Evolutionary conservation across 202 grass and related monocot genomes (phyloP).

Genomic region (Zizania palustris): DNA sequence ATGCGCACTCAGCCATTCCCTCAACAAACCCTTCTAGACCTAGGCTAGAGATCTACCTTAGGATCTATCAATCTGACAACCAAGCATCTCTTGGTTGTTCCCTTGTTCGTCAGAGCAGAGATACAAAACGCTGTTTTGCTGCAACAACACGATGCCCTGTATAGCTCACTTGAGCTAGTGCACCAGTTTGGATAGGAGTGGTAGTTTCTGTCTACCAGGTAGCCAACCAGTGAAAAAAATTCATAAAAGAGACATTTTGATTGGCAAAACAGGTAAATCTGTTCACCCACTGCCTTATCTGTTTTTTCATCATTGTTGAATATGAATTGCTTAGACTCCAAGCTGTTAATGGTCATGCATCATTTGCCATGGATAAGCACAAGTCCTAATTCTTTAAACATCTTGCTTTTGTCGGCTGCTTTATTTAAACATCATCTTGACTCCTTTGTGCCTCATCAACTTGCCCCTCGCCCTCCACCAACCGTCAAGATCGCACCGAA

Average conservation of each 20-base stretch:
- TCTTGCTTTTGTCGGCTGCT: not conserved
- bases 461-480: conserved; percentile 12
- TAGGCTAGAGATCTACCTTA: too few species aligned
- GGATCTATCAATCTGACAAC: too few species aligned
- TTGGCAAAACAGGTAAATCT: too few species aligned
- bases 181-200: not conserved
- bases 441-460: not conserved
- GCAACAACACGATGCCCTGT: not conserved
- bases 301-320: too few species aligned
- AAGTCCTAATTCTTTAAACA: conserved; percentile 3
- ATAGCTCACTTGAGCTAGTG: not conserved
- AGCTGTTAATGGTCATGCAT: not conserved
- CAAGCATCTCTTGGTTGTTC: not conserved
- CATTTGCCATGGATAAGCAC: conserved; percentile 42
- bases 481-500: conserved; percentile 19
- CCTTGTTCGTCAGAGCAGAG: too few species aligned
- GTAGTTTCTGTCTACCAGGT: too few species aligned
- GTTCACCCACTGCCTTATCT: too few species aligned
- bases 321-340: too few species aligned
- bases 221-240: too few species aligned
- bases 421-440: conserved; percentile 9
- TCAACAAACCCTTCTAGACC: too few species aligned
- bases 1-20: too few species aligned
- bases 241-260: too few species aligned
- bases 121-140: not conserved